A percentile compares a stretch with the other conserved stretches of the same genome.
phyloP scores from a whole-genome alignment of 495 filamentous ascomycete species.

The Sabuloglossum arenarium region DNA sequence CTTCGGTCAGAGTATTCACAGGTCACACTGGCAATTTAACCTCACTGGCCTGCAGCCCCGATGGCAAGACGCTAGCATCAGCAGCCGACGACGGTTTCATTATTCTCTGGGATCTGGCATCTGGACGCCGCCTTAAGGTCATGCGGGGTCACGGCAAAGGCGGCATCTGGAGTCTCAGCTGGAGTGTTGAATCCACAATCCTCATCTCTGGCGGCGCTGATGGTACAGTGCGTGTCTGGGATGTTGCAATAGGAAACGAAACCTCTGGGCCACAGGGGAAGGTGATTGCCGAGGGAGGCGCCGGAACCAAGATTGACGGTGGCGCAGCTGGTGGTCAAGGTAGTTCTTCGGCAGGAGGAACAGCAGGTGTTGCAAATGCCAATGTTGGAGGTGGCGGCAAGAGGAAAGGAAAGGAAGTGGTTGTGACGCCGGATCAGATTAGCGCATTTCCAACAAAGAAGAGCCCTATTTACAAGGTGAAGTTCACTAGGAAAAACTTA shows the following conservation, averaged over 20 bases:
- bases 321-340: slow-evolving; percentile 13
- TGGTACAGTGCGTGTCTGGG: slow-evolving; percentile 83
- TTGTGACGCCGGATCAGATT: slow-evolving; percentile 82
- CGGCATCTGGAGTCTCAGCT: slow-evolving; percentile 80
- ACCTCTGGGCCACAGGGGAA: slow-evolving; percentile 26
- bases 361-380: slow-evolving; percentile 11
- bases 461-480: slow-evolving; percentile 79
- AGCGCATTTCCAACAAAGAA: slow-evolving; percentile 88
- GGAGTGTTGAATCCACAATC: slow-evolving; percentile 73
- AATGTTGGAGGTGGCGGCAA: slow-evolving; percentile 21
- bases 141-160: slow-evolving; percentile 89
- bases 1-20: slow-evolving; percentile 74
- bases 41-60: slow-evolving; percentile 61
- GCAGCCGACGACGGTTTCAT: slow-evolving; percentile 74
- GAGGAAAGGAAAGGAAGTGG: slow-evolving; percentile 77
- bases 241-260: slow-evolving; percentile 20
- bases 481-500: slow-evolving; percentile 84
- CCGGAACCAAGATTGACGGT: slow-evolving; percentile 31
- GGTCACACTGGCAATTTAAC: slow-evolving; percentile 76
- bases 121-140: slow-evolving; percentile 64
- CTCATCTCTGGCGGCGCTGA: slow-evolving; percentile 83
- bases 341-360: slow-evolving; percentile 8
- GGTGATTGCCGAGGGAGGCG: slow-evolving; percentile 31
- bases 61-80: slow-evolving; percentile 71
- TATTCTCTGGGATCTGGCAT: slow-evolving; percentile 76